phyloP scores from a whole-genome alignment of 2,329 filamentous ascomycete genomes.

The Cordyceps fumosorosea region DNA sequence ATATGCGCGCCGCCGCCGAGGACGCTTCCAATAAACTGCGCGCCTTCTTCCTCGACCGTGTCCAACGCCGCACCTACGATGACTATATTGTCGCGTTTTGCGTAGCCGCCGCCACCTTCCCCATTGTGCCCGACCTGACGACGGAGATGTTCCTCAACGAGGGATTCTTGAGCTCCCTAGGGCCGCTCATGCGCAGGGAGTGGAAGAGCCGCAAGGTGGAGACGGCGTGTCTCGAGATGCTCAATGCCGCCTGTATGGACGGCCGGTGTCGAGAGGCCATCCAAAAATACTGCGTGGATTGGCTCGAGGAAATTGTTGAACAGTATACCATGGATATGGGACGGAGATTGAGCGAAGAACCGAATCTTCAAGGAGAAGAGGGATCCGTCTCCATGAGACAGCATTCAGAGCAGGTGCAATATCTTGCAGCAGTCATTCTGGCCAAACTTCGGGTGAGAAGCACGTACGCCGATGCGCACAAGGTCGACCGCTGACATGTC shows the following conservation, averaged over 20 bases:
- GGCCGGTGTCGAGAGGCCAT: conserved; percentile 75
- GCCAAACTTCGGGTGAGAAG: conserved; percentile 57
- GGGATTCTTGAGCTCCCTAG: conserved; percentile 73
- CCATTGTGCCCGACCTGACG: conserved; percentile 70
- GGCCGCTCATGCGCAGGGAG: conserved; percentile 68
- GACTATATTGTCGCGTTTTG: conserved; percentile 90
- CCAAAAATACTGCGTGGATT: conserved; percentile 74
- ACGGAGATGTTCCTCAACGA: conserved; percentile 79
- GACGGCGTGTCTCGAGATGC: conserved; percentile 76
- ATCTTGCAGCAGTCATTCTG: conserved; percentile 66
- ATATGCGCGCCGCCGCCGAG: conserved; percentile 70
- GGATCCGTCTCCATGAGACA: conserved; percentile 54
- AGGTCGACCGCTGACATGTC: conserved; percentile 36
- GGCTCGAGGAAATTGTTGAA: conserved; percentile 78
- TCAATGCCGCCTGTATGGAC: conserved; percentile 89
- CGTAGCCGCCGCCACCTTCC: conserved; percentile 82
- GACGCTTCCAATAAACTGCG: conserved; percentile 63
- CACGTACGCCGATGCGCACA: background rate
- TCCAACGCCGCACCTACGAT: conserved; percentile 72
- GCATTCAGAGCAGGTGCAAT: conserved; percentile 56
- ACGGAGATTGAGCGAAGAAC: conserved; percentile 44
- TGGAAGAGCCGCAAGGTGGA: conserved; percentile 84
- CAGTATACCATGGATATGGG: conserved; percentile 56
- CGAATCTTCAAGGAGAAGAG: conserved; percentile 50
- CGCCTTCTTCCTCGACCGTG: conserved; percentile 65